Percentiles rank a stretch among this genome's conserved stretches.
These are phyloP conservation scores for Parasitella parasitica DNA, from an alignment of 371 early-diverging fungal genomes.

Conservation along the genomic window DNA sequence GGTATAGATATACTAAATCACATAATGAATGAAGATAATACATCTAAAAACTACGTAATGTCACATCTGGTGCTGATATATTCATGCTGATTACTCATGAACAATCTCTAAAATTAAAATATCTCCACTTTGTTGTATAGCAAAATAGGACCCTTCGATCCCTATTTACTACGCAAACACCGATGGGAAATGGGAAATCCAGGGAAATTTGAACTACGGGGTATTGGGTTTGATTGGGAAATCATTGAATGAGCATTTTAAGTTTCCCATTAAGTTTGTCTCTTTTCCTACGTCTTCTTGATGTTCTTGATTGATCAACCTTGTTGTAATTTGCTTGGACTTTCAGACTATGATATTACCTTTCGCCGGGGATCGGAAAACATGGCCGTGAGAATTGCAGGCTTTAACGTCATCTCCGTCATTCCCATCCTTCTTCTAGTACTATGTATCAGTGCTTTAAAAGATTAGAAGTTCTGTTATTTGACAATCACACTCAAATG, in stretches of 20 bases:
- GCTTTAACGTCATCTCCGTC: background rate
- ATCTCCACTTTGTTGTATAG: too few relatives aligned
- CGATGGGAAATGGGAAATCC: slow-evolving; percentile 11
- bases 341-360: background rate
- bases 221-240: slow-evolving; percentile 5
- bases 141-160: slow-evolving; percentile 14
- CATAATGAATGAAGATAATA: too few relatives aligned
- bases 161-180: background rate
- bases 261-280: background rate
- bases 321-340: background rate
- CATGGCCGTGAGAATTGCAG: slow-evolving; percentile 6
- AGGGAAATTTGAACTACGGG: slow-evolving; percentile 18
- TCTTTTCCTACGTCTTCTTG: background rate
- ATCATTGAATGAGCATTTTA: background rate
- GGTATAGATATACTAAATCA: background rate
- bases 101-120: too few relatives aligned
- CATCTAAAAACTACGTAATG: background rate
- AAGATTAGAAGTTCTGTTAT: too few relatives aligned
- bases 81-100: too few relatives aligned
- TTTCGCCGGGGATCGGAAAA: slow-evolving; percentile 4
- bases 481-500: too few relatives aligned
- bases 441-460: background rate
- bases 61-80: too few relatives aligned
- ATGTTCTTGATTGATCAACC: background rate
- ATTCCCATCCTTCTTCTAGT: slow-evolving; percentile 1